These are phyloP conservation scores for Mucuna pruriens DNA, from an alignment of 306 rosid genomes.

Conservation along the genomic window DNA sequence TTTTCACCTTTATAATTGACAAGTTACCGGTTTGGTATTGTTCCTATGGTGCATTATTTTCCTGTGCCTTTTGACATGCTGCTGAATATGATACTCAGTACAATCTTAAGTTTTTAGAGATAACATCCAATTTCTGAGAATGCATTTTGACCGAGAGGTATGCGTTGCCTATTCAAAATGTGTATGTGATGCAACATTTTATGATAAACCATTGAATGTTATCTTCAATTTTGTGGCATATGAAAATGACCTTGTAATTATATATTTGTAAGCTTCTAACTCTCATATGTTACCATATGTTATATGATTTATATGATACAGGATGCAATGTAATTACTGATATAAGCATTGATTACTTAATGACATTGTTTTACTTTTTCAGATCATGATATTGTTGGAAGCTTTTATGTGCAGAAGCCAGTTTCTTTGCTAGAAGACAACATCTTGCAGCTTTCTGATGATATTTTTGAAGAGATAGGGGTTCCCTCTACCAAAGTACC, in stretches of 20 bases:
- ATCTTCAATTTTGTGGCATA: slow-evolving; percentile 10
- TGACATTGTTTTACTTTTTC: slow-evolving; percentile 3
- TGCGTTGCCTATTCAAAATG: background rate
- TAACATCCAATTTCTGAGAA: background rate
- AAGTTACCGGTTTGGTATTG: background rate
- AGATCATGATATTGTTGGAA: slow-evolving; percentile 80
- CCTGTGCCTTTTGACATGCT: background rate
- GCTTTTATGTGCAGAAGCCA: slow-evolving; percentile 57
- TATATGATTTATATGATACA: background rate
- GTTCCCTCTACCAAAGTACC: slow-evolving; percentile 60
- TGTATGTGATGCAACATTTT: background rate
- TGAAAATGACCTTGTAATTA: slow-evolving; percentile 8
- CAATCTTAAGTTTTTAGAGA: background rate
- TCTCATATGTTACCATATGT: slow-evolving; percentile 9
- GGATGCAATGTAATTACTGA: slow-evolving; percentile 15
- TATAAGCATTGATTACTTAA: background rate
- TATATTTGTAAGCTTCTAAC: background rate
- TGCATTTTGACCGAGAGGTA: slow-evolving; percentile 5
- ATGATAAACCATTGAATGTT: slow-evolving; percentile 16
- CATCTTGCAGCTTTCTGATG: slow-evolving; percentile 57
- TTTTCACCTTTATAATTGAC: background rate
- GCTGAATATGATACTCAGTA: background rate
- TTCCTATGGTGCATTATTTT: background rate
- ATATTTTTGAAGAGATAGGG: slow-evolving; percentile 61
- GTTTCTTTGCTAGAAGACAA: slow-evolving; percentile 63